These are phyloP conservation scores for Starmera stellimalicola DNA, from an alignment of 1,139 yeast species.

Conservation along the genomic window DNA sequence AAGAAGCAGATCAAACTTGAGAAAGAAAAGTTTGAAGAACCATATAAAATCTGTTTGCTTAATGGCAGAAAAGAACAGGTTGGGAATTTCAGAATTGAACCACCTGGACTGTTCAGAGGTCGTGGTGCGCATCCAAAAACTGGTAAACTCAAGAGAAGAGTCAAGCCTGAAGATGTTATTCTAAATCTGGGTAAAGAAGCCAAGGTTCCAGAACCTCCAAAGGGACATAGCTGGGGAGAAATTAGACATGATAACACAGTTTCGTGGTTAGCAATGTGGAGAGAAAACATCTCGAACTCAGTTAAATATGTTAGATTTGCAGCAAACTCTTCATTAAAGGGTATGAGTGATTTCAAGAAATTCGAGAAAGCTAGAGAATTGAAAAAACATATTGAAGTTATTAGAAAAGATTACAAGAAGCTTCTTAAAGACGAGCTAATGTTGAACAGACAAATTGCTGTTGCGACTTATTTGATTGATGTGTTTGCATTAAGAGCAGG, in stretches of 20 bases:
- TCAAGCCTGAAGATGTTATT: constrained; percentile 81
- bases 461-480: constrained; percentile 89
- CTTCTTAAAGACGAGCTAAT: constrained; percentile 67
- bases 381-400: constrained; percentile 58
- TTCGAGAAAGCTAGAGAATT: constrained; percentile 89
- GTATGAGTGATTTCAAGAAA: constrained; percentile 83
- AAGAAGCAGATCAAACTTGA: constrained; percentile 66
- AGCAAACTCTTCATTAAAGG: constrained; percentile 84
- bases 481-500: constrained; percentile 97
- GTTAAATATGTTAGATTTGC: constrained; percentile 88
- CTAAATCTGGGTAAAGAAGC: constrained; percentile 71
- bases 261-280: constrained; percentile 97
- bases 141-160: constrained; percentile 78
- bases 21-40: constrained; percentile 69
- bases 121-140: constrained; percentile 97
- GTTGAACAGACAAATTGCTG: constrained; percentile 88
- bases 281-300: constrained; percentile 78
- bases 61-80: constrained; percentile 89
- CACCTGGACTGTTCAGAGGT: constrained; percentile 93
- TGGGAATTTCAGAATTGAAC: constrained; percentile 90
- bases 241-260: constrained; percentile 83
- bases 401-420: constrained; percentile 66
- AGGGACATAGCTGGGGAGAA: constrained; percentile 88
- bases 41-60: constrained; percentile 66
- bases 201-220: constrained; percentile 73